phyloP scores from a whole-genome alignment of 139 green algal genomes.

The Pseudopediastrum boryanum region DNA sequence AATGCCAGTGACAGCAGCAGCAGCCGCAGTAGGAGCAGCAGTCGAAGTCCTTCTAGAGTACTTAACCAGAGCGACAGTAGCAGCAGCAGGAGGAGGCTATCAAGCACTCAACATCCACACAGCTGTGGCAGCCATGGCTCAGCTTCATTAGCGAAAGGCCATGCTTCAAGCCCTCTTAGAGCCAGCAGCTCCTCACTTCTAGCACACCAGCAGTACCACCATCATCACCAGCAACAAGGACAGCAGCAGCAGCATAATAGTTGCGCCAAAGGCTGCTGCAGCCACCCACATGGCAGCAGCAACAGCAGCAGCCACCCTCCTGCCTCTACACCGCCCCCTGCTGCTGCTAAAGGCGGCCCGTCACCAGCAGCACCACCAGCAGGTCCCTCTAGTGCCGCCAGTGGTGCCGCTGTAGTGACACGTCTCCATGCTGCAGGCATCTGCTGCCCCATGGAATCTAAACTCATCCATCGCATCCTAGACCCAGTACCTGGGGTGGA shows the following conservation, averaged over 20 bases:
- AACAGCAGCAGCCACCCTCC: background rate
- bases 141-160: too few relatives aligned
- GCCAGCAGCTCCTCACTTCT: too few relatives aligned
- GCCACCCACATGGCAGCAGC: background rate
- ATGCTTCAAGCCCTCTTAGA: too few relatives aligned
- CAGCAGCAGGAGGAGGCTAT: slow-evolving; percentile 8
- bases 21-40: background rate
- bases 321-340: background rate
- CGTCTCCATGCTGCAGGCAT: slow-evolving; percentile 63
- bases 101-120: background rate
- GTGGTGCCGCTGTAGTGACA: slow-evolving; percentile 30
- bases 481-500: slow-evolving; percentile 58
- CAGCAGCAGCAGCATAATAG: background rate
- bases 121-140: too few relatives aligned
- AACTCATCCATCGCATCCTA: slow-evolving; percentile 65
- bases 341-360: background rate
- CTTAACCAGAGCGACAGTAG: background rate
- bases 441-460: slow-evolving; percentile 75
- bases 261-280: background rate
- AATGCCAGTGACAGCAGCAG: background rate
- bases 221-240: background rate
- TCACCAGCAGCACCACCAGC: background rate
- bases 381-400: too few relatives aligned
- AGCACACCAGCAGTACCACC: background rate
- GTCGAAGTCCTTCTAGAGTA: too few relatives aligned